These are phyloP conservation scores for Linderina pennispora DNA, from an alignment of 192 early-diverging fungal genomes.

Conservation along the genomic window DNA sequence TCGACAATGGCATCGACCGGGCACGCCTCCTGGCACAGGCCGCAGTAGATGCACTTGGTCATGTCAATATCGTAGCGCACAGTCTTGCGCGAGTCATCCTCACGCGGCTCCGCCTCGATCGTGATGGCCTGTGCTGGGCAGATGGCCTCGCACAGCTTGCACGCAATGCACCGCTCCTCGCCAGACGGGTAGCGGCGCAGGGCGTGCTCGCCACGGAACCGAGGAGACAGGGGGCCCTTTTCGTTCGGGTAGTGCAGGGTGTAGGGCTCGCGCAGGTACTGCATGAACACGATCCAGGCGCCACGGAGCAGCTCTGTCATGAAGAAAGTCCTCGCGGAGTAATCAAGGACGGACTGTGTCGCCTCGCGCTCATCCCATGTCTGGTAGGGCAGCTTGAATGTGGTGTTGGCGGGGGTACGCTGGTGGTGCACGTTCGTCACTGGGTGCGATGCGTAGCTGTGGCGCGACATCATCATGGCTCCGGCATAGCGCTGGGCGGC, in stretches of 20 bases:
- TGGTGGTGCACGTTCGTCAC: conserved; percentile 36
- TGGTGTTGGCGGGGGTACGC: conserved; percentile 19
- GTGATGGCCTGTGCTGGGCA: conserved; percentile 98
- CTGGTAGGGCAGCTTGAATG: conserved; percentile 32
- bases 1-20: conserved; percentile 98
- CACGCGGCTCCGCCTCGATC: conserved; percentile 93
- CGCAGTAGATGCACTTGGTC: conserved; percentile 98
- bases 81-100: conserved; percentile 90
- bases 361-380: conserved; percentile 43
- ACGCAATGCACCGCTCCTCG: conserved; percentile 98
- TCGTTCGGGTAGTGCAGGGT: conserved; percentile 95
- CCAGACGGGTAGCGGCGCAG: conserved; percentile 91
- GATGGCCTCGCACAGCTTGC: conserved; percentile 96
- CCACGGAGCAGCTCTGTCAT: conserved; percentile 89
- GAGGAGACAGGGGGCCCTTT: conserved; percentile 86
- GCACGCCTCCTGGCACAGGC: conserved; percentile 95
- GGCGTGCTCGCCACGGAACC: conserved; percentile 97
- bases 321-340: conserved; percentile 71
- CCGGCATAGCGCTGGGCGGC: conserved; percentile 1
- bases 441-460: conserved; percentile 28
- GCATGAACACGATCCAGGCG: conserved; percentile 87
- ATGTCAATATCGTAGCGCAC: conserved; percentile 99
- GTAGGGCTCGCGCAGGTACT: conserved; percentile 92
- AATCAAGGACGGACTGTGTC: conserved; percentile 48
- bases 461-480: conserved; percentile 2